Evolutionary conservation across 2,329 filamentous ascomycete genomes (phyloP), one percentile per base, ranked within the genome.

Genomic region (Eutypa lata): DNA sequence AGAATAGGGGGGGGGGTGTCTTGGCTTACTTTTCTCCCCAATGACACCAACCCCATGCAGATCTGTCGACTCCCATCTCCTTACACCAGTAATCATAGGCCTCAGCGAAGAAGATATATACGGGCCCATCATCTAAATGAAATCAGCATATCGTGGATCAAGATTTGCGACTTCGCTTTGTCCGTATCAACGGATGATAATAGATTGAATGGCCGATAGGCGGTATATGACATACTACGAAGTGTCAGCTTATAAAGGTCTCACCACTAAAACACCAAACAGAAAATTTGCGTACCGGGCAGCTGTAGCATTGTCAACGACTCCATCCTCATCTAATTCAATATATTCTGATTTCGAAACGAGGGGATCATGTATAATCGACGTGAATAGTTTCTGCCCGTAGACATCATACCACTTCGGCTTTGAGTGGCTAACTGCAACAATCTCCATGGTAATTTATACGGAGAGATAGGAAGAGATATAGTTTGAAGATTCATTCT

Each of bases 31-130:
- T 64, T 47, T 63, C 59, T 24, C 58, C 61, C 61, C 62, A 64
- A 18, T 61, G 62, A 45, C 61, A 65, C 57, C 56, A 63, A 28
- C 49, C 53, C 61, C 59, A 63, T 21, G 54, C 45, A 3, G 46
- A 38, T 22, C 54, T 53, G 18, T 61, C 57, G 21, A 61, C 52
- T 19, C 54, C 56, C 11, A 64, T 54, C 44, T 63, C 43, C 8
- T 52, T 19, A 26, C 55, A 58, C 62, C 62, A 65, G 38, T 63
- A 55, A 44, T 63, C 62, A 48, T 65, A 65, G 40, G 63, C 55
- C 50, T 65, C 61, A 13, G 56, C 59, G 18, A 64, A 62, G 49
- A 57, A 58, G 10, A 57, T 52, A 33, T 62, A 63, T 14, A 65
- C 59, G 2, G 59, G 60, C 2, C 62, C 61, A 33, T 63, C 60